Conservation (phyloP, 495 filamentous ascomycete species). For the Tuber brumale region DNA sequence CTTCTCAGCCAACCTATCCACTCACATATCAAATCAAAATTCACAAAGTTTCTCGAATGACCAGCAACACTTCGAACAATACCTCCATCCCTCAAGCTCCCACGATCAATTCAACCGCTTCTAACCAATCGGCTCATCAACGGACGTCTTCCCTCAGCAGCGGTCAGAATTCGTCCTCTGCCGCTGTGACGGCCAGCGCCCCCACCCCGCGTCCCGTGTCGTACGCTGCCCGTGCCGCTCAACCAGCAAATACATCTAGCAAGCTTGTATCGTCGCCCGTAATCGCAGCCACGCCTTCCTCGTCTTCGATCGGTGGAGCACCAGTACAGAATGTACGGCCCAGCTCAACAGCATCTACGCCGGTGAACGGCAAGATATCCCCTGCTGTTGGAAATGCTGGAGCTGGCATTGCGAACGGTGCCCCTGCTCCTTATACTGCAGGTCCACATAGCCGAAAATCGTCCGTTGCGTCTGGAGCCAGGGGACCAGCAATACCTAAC, state of each 20-base stretch:
- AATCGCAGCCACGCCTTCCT: constrained; percentile 32
- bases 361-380: constrained; percentile 42
- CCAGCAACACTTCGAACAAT: constrained; percentile 40
- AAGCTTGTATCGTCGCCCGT: constrained; percentile 30
- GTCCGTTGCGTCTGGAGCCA: constrained; percentile 39
- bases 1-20: neutral
- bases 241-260: constrained; percentile 15
- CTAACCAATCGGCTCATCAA: constrained; percentile 35
- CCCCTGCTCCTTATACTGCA: constrained; percentile 24
- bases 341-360: constrained; percentile 34
- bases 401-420: constrained; percentile 34
- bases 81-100: constrained; percentile 37
- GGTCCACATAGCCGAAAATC: constrained; percentile 39
- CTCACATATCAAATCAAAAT: constrained; percentile 35
- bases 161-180: constrained; percentile 40
- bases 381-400: constrained; percentile 40
- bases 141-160: constrained; percentile 39
- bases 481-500: constrained; percentile 40
- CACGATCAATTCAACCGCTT: constrained; percentile 37
- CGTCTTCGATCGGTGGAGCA: constrained; percentile 33
- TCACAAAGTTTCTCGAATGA: constrained; percentile 42
- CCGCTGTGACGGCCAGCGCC: constrained; percentile 43
- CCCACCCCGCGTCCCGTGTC: constrained; percentile 40
- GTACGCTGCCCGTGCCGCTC: constrained; percentile 36
- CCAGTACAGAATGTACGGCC: constrained; percentile 42